These are phyloP conservation scores for Onygena corvina DNA, from an alignment of 2,329 filamentous ascomycete species.

Conservation along the genomic window DNA sequence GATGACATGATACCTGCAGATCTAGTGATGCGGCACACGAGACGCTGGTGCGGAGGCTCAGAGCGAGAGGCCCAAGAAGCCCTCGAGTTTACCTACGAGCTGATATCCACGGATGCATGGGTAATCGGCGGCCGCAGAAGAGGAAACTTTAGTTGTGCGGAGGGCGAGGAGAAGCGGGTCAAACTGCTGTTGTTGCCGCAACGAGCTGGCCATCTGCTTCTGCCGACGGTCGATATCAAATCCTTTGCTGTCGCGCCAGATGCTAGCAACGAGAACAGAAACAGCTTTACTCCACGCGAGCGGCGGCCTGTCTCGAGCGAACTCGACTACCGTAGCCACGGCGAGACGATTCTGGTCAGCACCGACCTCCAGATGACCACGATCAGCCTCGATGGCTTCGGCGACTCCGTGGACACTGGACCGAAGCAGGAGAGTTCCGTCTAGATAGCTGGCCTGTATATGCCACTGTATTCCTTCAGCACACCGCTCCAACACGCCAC, in stretches of 20 bases:
- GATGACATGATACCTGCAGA: conserved; percentile 36
- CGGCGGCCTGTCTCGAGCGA: conserved; percentile 49
- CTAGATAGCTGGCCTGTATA: too few relatives aligned
- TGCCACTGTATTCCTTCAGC: not conserved
- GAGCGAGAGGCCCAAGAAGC: conserved; percentile 28
- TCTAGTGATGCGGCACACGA: conserved; percentile 43
- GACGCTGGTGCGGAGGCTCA: conserved; percentile 38
- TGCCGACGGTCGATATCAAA: conserved; percentile 68
- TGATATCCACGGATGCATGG: conserved; percentile 68
- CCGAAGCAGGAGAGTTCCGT: conserved; percentile 23
- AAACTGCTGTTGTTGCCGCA: conserved; percentile 69
- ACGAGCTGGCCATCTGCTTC: conserved; percentile 61
- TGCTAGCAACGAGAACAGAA: conserved; percentile 13
- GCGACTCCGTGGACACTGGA: conserved; percentile 29
- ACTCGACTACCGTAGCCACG: conserved; percentile 66
- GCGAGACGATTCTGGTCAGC: conserved; percentile 63
- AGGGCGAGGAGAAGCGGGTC: conserved; percentile 43
- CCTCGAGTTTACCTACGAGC: conserved; percentile 73
- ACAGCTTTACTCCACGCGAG: conserved; percentile 16
- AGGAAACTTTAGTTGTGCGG: conserved; percentile 52
- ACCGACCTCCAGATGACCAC: conserved; percentile 60
- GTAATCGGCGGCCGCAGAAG: conserved; percentile 70
- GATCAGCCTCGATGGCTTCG: conserved; percentile 57
- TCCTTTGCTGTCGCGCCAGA: conserved; percentile 37
- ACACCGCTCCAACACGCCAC: too few relatives aligned